A percentile compares a stretch with the other conserved stretches of the same genome.
These are phyloP conservation scores for Aspergillus pseudoterreus DNA, from an alignment of 2,329 filamentous ascomycete species.

Conservation along the genomic window DNA sequence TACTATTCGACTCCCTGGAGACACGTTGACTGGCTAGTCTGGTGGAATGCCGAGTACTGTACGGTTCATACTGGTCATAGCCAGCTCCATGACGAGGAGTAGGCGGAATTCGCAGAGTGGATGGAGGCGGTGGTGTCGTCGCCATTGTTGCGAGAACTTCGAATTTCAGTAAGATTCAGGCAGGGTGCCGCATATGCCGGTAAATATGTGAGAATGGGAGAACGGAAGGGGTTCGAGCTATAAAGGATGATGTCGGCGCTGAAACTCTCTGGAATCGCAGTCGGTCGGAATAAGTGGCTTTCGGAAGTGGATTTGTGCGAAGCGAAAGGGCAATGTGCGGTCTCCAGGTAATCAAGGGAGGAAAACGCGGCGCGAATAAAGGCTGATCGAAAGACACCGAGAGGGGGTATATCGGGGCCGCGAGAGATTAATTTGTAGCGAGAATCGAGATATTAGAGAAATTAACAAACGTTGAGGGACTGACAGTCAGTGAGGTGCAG, in stretches of 20 bases:
- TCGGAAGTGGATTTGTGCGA: background rate
- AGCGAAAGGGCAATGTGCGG: background rate
- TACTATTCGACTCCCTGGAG: conserved; percentile 23
- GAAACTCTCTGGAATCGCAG: background rate
- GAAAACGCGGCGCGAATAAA: conserved; percentile 1
- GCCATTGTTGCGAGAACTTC: conserved; percentile 30
- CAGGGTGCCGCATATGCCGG: background rate
- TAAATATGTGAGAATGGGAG: background rate
- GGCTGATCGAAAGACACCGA: background rate
- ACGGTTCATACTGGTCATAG: conserved; percentile 41
- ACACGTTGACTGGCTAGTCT: conserved; percentile 35
- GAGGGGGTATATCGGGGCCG: background rate
- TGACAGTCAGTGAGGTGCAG: background rate
- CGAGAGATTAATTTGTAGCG: background rate
- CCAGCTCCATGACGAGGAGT: conserved; percentile 45
- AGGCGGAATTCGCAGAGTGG: conserved; percentile 37
- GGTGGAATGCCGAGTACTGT: conserved; percentile 38
- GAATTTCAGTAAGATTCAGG: background rate
- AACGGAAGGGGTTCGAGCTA: background rate
- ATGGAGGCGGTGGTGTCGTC: conserved; percentile 43
- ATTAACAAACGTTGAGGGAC: background rate
- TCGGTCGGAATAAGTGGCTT: background rate
- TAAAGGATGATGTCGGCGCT: background rate
- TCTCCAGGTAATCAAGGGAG: background rate
- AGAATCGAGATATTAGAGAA: background rate